phyloP scores from a whole-genome alignment of 73 alveolate genomes.

The Paramecium octaurelia region DNA sequence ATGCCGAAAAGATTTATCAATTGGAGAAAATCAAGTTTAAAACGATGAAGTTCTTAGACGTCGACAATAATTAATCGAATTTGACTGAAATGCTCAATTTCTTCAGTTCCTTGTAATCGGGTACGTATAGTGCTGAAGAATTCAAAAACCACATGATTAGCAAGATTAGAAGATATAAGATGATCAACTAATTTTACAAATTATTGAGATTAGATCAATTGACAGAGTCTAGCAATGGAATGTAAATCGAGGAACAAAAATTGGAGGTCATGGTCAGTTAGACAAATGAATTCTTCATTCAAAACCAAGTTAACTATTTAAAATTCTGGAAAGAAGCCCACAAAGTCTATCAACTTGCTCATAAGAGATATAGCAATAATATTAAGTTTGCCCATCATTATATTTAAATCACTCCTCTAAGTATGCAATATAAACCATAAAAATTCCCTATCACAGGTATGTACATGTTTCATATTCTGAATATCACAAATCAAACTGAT shows the following conservation, averaged over 20 bases:
- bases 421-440: neutral
- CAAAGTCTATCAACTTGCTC: constrained; percentile 7
- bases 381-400: neutral
- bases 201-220: neutral
- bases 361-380: neutral
- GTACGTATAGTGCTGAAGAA: neutral
- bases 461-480: neutral
- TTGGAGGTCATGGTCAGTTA: neutral
- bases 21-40: neutral
- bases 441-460: neutral
- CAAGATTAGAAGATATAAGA: neutral
- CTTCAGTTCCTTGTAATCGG: neutral
- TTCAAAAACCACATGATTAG: neutral
- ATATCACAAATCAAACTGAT: neutral
- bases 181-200: neutral
- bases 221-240: neutral
- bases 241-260: neutral
- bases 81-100: neutral
- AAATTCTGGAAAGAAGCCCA: constrained; percentile 31
- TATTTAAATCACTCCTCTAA: neutral
- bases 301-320: neutral
- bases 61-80: neutral
- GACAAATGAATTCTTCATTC: neutral
- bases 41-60: neutral
- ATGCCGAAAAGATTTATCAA: neutral